Conservation (phyloP, 169 alveolate species). For the Amoebophrya sp. region DNA sequence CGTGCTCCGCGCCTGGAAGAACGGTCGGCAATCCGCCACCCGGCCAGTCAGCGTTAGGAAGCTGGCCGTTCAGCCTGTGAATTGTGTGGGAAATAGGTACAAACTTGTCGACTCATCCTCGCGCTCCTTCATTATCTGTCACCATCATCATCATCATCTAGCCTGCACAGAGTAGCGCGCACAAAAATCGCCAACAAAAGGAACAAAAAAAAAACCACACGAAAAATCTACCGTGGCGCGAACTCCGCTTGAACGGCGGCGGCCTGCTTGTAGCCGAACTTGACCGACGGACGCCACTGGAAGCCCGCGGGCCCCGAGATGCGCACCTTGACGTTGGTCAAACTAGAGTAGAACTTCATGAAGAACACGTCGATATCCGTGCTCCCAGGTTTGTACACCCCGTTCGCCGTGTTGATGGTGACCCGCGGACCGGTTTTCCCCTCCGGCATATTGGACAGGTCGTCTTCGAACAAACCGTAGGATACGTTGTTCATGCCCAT, state of each 20-base stretch:
- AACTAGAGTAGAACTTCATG: not conserved
- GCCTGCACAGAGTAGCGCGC: too few relatives aligned
- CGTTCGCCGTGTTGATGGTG: not conserved
- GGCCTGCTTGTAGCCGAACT: not conserved
- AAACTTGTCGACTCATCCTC: too few relatives aligned
- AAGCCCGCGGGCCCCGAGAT: not conserved
- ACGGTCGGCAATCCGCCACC: too few relatives aligned
- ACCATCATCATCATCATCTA: too few relatives aligned
- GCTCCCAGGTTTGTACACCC: not conserved
- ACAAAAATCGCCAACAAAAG: too few relatives aligned
- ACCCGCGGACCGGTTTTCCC: not conserved
- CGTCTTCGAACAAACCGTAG: not conserved
- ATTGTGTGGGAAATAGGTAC: too few relatives aligned
- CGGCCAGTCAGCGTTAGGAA: too few relatives aligned
- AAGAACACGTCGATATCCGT: not conserved
- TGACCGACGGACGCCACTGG: not conserved
- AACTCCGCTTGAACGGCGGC: not conserved
- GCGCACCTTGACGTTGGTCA: not conserved
- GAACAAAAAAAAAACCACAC: too few relatives aligned
- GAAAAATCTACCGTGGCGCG: too few relatives aligned
- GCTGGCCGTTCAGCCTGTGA: too few relatives aligned
- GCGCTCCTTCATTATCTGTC: too few relatives aligned
- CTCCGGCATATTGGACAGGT: not conserved
- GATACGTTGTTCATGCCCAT: not conserved
- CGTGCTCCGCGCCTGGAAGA: too few relatives aligned